phyloP scores from a whole-genome alignment of 345 rosid species.

The Sisymbrium irio region DNA sequence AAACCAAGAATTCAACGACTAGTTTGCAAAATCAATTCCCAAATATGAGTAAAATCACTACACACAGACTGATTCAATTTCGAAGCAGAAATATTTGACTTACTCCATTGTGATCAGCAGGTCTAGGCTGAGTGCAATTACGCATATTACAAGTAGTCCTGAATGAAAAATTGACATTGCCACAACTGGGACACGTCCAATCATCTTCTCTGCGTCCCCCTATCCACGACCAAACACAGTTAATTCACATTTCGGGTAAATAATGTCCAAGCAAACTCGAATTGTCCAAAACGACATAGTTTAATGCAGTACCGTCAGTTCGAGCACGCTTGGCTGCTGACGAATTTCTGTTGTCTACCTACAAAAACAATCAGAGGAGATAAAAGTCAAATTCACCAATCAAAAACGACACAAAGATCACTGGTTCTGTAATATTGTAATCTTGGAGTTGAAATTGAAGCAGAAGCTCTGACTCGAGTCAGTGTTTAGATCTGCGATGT shows the following conservation, averaged over 20 bases:
- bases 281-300: background rate
- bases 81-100: conserved; percentile 3
- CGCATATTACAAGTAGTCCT: conserved; percentile 99
- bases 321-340: conserved; percentile 96
- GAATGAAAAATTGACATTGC: conserved; percentile 93
- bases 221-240: conserved; percentile 30
- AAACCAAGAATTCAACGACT: background rate
- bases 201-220: conserved; percentile 99
- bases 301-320: conserved; percentile 70
- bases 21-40: background rate
- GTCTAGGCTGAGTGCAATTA: conserved; percentile 94
- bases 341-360: conserved; percentile 94
- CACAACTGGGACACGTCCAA: conserved; percentile 98
- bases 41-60: background rate
- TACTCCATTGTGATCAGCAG: conserved; percentile 85
- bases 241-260: background rate
- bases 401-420: background rate
- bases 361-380: conserved; percentile 14
- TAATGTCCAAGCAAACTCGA: background rate
- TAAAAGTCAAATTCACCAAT: background rate
- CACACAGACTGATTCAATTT: background rate
- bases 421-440: background rate
- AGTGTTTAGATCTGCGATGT: conserved; percentile 29
- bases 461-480: conserved; percentile 1
- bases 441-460: background rate